Evolutionary conservation across 2,329 filamentous ascomycete genomes (phyloP).

Genomic region (Phoma herbarum): DNA sequence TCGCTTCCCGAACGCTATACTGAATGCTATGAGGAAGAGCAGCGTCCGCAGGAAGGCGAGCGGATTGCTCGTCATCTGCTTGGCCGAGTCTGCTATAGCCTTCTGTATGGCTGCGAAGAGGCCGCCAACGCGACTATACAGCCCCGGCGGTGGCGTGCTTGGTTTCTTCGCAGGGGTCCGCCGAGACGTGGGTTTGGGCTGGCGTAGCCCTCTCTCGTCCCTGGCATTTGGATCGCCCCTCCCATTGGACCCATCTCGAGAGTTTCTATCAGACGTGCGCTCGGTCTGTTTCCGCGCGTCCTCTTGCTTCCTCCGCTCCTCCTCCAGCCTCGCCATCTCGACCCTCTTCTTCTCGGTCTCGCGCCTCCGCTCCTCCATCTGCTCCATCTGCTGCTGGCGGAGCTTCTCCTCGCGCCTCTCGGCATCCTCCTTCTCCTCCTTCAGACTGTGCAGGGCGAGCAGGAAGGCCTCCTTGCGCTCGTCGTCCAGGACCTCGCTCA

Average conservation of each 20-base stretch:
- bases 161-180: constrained; percentile 45
- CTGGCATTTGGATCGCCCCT: neutral
- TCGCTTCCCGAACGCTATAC: constrained; percentile 77
- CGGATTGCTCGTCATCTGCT: constrained; percentile 63
- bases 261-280: neutral
- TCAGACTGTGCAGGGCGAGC: constrained; percentile 81
- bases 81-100: constrained; percentile 60
- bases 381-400: constrained; percentile 67
- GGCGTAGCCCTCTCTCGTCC: neutral
- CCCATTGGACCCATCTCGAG: neutral
- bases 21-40: constrained; percentile 80
- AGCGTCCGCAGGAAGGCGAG: constrained; percentile 69
- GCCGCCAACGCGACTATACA: constrained; percentile 55
- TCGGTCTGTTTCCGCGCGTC: constrained; percentile 43
- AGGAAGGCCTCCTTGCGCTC: constrained; percentile 90
- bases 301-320: constrained; percentile 52
- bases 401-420: constrained; percentile 70
- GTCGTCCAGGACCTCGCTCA: constrained; percentile 88
- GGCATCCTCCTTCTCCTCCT: constrained; percentile 82
- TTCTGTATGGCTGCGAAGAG: constrained; percentile 59
- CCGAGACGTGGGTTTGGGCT: constrained; percentile 36
- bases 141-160: constrained; percentile 44
- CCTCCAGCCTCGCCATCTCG: constrained; percentile 54
- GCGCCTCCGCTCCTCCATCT: constrained; percentile 60
- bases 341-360: constrained; percentile 49